Base-by-base conservation (phyloP, 768 basidiomycete species). In the Xerocomus spinulosus region DNA sequence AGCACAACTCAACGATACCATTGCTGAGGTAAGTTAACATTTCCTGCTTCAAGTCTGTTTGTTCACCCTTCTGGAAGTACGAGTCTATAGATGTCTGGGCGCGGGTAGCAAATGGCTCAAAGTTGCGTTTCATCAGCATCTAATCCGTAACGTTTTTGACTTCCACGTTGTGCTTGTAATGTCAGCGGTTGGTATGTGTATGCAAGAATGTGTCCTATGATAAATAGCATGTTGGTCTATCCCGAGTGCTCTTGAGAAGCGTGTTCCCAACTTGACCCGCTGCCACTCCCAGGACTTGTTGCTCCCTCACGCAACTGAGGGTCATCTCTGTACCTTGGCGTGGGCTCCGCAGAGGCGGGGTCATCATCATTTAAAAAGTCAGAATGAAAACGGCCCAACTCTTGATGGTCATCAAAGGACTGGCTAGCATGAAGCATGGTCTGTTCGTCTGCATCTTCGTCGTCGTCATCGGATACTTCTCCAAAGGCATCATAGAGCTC, bases 401-500 rank as follows among this genome's bases (percentile, higher is more conserved):
- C 69, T 30, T 63, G 60, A 48, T 50, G 70, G 29, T 67, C 67
- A 36, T 58, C 52, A 6, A 70, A 68, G 24, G 60, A 66, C 35
- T 32, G 52, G 24, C 70, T 68, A 18, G 66, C 60, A 6, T 75
- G 74, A 43, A 94, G 70, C 25, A 77, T 78, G 0, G 83, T 83
- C 53, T 76, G 75, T 61, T 93, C 92, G 58, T 89, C 80, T 13
- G 71, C 82, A 43, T 87, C 83, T 38, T 89, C 87, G 49, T 87
- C 86, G 49, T 87, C 86, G 37, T 90, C 87, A 51, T 91, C 92
- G 25, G 85, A 87, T 23, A 83, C 77, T 60, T 92, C 92, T 29
- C 92, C 92, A 68, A 98, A 98, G 15, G 95, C 94, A 67, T 98
- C 93, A 59, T 97, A 98, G 52, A 99, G 63, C 68, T 97, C 95